Evolutionary conservation across 352 stramenopile species (phyloP), one percentile per base, ranked within the genome.

Genomic region (Phytophthora multivora): DNA sequence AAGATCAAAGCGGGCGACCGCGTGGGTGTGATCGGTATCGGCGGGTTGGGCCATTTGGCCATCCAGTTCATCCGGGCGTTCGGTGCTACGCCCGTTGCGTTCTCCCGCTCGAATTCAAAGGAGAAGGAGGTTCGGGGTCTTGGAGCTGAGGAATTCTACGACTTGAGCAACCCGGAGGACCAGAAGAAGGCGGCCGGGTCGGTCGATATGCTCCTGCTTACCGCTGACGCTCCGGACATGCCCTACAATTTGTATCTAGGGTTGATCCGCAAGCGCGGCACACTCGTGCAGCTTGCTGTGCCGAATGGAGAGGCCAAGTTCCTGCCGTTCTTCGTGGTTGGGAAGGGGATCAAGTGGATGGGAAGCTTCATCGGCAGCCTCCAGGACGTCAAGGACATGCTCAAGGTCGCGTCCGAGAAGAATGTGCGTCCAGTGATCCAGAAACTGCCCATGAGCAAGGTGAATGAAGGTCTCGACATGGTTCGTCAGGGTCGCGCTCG

Each of bases 401-500:
- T 33, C 28, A 33, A 33, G 28, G 28, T 33, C 9, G 28, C 28
- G 28, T 33, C 28, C 28, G 28, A 33, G 28, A 33, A 33, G 58
- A 73, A 90, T n/a, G 80, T 93, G 12, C 64, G 65, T 10, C 60
- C 76, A 3, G 54, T 81, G 15, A 79, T 86, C 35, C 55, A 86
- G 52, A 79, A 71, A 39, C 35, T 84, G 43, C 68, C 75, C 1
- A 80, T 84, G 73, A n/a, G 7, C 4, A 63, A 86, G 51, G 66
- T 66, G 16, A 77, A 85, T 53, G 55, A 78, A 18, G 71, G 71
- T 0, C 23, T 80, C 10, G 19, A 71, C 21, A 75, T 73, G 60
- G 71, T 82, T 16, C 58, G 65, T 25, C 36, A 73, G 6, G 69
- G 69, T 13, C 23, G 31, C 6, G 69, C 66, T 16, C 75, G 71